Evolutionary conservation across 2,329 filamentous ascomycete genomes (phyloP), one percentile per base, ranked within the genome.

Genomic region (Alternaria triticina): DNA sequence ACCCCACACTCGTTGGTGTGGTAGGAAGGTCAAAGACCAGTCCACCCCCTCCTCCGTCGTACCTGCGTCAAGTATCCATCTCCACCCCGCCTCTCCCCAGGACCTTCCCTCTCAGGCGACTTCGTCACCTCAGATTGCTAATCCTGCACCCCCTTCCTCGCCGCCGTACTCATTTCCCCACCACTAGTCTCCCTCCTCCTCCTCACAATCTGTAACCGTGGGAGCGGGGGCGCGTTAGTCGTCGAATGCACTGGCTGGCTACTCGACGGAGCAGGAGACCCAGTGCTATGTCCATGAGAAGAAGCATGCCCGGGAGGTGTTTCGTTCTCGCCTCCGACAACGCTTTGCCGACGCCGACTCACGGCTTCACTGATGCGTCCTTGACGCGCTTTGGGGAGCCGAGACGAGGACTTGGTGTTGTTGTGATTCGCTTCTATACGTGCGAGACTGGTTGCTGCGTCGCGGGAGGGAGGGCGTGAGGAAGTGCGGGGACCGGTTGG

Each of bases 131-230:
- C 62, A 51, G 61, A 46, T 46, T 58, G 61, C 67, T 69, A 69
- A 49, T 70, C 65, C 59, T 65, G 65, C 28, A 43, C 33, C 22
- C 63, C 67, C 43, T 67, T 66, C 11, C 46, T 49, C 8, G 44
- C 58, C 81, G 87, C 43, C 9, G 66, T 69, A 40, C 62, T 71
- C 67, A 79, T 68, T 54, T 79, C 77, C 4, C 76, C 77, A 0
- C 76, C 77, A 58, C 73, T 76, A 2, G 77, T 79, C 54, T 80
- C 76, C n/a, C 77, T 64, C 50, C 77, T 68, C 1, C 76, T 55
- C 10, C 77, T 61, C 17, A 78, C 73, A 51, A 79, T 77, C 52
- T 78, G 74, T 47, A 80, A 51, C 3, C 77, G 61, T 0, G 77
- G 76, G 10, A 78, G 57, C 3, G 76, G 76, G 23, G 74, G 69